Conservation (phyloP, 192 early-diverging fungal species). For the Coemansia sp. region DNA sequence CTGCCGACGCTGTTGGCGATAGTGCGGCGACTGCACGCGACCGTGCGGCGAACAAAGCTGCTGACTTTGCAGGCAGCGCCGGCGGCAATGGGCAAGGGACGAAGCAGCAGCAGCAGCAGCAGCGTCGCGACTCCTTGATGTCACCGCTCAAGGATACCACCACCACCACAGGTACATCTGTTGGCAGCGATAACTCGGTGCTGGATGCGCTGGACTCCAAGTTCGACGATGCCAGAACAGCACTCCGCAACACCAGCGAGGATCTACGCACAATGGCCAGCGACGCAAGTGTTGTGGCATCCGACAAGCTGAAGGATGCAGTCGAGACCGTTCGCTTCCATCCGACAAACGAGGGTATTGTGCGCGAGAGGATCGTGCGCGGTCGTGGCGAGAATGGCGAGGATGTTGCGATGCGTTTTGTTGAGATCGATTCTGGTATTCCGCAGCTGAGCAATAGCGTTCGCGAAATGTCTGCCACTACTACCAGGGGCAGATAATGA, state of each 20-base stretch:
- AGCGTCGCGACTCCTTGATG: constrained; percentile 29
- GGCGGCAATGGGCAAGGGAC: background rate
- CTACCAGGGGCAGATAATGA: no score
- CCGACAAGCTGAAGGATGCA: constrained; percentile 13
- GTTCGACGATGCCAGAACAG: constrained; percentile 40
- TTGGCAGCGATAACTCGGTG: constrained; percentile 18
- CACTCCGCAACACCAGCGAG: constrained; percentile 20
- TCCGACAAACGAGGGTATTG: constrained; percentile 29
- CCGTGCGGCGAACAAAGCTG: constrained; percentile 2
- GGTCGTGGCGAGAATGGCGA: background rate
- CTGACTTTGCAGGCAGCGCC: background rate
- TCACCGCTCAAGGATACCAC: background rate
- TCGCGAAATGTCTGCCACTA: background rate
- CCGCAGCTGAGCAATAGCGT: constrained; percentile 26
- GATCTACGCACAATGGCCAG: constrained; percentile 37
- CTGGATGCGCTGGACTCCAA: constrained; percentile 34
- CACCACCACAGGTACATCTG: no score
- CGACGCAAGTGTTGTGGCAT: constrained; percentile 18
- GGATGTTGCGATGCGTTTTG: constrained; percentile 21
- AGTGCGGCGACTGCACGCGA: constrained; percentile 15
- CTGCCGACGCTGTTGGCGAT: constrained; percentile 12
- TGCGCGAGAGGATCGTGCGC: background rate
- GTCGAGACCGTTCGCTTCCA: constrained; percentile 15
- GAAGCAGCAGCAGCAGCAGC: constrained; percentile 2
- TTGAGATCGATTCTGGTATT: constrained; percentile 41